Evolutionary conservation across 306 rosid species (phyloP), one percentile per base, ranked within the genome.

Genomic region (Pyrus communis): DNA sequence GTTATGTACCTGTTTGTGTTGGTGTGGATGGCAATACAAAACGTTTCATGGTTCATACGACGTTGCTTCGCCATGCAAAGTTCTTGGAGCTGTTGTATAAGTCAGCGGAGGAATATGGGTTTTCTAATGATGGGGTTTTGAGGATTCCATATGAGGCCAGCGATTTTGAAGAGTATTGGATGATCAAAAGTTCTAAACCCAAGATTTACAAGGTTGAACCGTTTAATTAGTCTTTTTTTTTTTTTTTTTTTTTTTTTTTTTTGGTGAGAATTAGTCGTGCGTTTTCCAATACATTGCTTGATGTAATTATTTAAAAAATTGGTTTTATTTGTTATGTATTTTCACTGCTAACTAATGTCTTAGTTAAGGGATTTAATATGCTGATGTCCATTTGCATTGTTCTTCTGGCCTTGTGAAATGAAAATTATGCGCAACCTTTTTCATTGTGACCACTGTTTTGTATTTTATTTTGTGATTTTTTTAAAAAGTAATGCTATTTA

Each of bases 1-100:
- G 91, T 33, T 83, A 85, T 77, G 85, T 87, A 67, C 91, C 89
- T 17, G 71, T 89, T 42, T 85, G 82, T 74, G 93, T 89, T 31
- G 91, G 89, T 1, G 72, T 72, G 66, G 73, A 80, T 33, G 82
- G 84, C 9, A 85, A 83, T 13, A 60, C 61, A 0, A 71, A 38
- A 77, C 38, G 80, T 31, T 85, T 83, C 58, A 80, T 89, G 85
- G 84, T 89, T 80, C 85, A 72, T 4, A 74, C 61, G 0, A 79
- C 40, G 11, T 30, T 63, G 64, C 77, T 87, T 33, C 75, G 78
- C 23, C 83, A 85, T 76, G 84, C 69, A 3, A 76, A 80, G 69
- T 89, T 89, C 73, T 52, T 75, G 30, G 88, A 85, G 75, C 22
- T 89, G 67, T 76, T 89, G 11, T 58, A 49, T 27, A 67, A 61